Percentiles rank a stretch among this genome's conserved stretches.
Conservation (phyloP, 2,329 filamentous ascomycete genomes). For the Colletotrichum sp. region DNA sequence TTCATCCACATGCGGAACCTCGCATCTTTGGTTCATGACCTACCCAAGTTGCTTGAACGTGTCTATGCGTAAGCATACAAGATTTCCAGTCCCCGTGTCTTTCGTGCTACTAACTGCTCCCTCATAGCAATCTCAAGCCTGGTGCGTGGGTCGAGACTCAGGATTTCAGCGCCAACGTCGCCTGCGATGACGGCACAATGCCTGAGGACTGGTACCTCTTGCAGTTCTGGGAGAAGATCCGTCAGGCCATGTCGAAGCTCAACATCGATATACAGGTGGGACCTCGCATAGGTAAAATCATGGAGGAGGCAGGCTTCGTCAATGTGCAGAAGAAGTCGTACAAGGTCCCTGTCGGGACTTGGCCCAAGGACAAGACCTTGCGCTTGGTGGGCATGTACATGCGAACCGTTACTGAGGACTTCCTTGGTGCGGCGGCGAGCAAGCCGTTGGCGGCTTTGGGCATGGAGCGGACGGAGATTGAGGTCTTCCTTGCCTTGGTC, state of each 20-base stretch:
- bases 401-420: not conserved
- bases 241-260: not conserved
- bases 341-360: constrained; percentile 20
- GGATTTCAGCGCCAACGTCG: constrained; percentile 44
- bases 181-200: constrained; percentile 37
- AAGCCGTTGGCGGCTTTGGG: not conserved
- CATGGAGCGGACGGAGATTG: constrained; percentile 14
- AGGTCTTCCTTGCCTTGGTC: constrained; percentile 34
- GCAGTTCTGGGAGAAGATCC: not conserved
- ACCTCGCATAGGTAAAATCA: constrained; percentile 10
- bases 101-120: not conserved
- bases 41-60: not conserved
- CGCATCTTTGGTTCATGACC: not conserved
- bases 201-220: constrained; percentile 20
- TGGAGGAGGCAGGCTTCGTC: constrained; percentile 25
- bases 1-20: not conserved
- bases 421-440: not conserved
- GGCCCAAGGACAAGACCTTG: constrained; percentile 41
- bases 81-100: accelerated
- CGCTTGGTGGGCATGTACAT: not conserved
- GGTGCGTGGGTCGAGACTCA: constrained; percentile 51
- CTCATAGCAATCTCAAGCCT: constrained; percentile 33
- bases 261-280: not conserved
- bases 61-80: not conserved
- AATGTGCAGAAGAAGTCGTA: constrained; percentile 18